Percentiles rank a stretch among this genome's conserved stretches.
Evolutionary conservation across 108 stramenopile genomes (phyloP).

Genomic region (Cyclostephanos tholiformis): DNA sequence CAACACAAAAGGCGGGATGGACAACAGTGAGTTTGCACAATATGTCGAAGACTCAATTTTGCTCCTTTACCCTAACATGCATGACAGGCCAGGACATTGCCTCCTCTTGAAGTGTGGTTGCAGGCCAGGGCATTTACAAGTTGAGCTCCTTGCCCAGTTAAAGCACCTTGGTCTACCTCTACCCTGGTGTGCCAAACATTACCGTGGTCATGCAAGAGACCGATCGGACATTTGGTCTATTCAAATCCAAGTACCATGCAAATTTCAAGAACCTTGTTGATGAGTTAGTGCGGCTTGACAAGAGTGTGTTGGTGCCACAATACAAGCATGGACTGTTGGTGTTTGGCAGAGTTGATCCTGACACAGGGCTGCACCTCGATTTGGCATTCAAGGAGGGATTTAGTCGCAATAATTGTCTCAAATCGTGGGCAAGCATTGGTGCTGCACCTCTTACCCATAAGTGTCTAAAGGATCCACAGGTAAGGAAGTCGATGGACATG

Average conservation of each 20-base stretch:
- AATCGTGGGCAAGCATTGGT: constrained; percentile 6
- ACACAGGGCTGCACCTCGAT: no score
- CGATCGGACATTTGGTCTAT: constrained; percentile 13
- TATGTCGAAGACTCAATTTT: constrained; percentile 3
- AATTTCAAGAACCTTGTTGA: background rate
- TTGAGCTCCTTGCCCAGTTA: background rate
- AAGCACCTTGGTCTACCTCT: background rate
- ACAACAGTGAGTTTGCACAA: constrained; percentile 5
- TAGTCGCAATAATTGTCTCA: background rate
- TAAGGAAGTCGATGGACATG: no score
- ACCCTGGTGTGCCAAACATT: constrained; percentile 16
- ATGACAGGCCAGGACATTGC: constrained; percentile 9
- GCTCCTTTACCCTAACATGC: constrained; percentile 5
- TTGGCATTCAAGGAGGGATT: no score
- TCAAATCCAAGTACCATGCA: background rate
- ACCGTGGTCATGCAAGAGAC: constrained; percentile 13
- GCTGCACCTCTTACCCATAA: constrained; percentile 8
- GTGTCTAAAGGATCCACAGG: no score
- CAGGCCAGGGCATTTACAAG: constrained; percentile 9
- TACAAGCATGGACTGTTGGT: no score
- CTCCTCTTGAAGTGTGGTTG: constrained; percentile 15
- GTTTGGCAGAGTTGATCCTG: no score
- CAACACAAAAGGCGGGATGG: constrained; percentile 25
- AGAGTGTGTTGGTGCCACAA: background rate
- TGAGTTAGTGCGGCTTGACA: background rate